Conservation (phyloP, 164 flowering plant species). For the Magnolia changhungtana region DNA sequence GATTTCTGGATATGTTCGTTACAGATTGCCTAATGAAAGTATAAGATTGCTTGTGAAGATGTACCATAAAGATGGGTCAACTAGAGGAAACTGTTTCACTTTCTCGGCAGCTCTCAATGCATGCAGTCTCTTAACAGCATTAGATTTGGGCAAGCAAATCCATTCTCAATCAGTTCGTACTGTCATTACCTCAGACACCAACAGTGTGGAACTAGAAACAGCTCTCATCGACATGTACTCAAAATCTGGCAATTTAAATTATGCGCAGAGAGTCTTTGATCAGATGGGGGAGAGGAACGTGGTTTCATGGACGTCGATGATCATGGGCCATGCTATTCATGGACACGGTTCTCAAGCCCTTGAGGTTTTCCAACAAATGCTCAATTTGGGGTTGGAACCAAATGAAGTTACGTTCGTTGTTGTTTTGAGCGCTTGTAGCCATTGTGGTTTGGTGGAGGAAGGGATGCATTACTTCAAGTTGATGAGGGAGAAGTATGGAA, state of each 20-base stretch:
- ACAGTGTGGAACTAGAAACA: conserved; percentile 27
- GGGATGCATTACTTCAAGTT: conserved; percentile 28
- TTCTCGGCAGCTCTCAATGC: conserved; percentile 32
- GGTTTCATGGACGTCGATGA: conserved; percentile 30
- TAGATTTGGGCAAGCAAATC: conserved; percentile 33
- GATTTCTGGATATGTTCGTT: conserved; percentile 33
- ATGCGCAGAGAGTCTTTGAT: conserved; percentile 11
- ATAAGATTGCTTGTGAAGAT: conserved; percentile 26
- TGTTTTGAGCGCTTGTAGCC: conserved; percentile 35
- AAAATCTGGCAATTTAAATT: conserved; percentile 11
- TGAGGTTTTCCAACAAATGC: conserved; percentile 29
- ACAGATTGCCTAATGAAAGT: conserved; percentile 25
- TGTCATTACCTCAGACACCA: conserved; percentile 6
- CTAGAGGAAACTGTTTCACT: conserved; percentile 34
- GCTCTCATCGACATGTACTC: conserved; percentile 40
- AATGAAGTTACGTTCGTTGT: conserved; percentile 40
- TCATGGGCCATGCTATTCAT: conserved; percentile 34
- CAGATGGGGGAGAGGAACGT: conserved; percentile 12
- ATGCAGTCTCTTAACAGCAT: conserved; percentile 24
- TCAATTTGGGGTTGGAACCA: conserved; percentile 27
- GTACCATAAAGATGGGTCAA: conserved; percentile 18
- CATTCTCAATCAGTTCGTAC: conserved; percentile 33
- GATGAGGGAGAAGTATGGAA: conserved; percentile 31
- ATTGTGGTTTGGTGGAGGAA: conserved; percentile 36
- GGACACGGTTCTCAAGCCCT: conserved; percentile 32